Percentiles rank a stretch among this genome's conserved stretches.
Conservation (phyloP, 164 flowering plant genomes). For the Malania oleifera region DNA sequence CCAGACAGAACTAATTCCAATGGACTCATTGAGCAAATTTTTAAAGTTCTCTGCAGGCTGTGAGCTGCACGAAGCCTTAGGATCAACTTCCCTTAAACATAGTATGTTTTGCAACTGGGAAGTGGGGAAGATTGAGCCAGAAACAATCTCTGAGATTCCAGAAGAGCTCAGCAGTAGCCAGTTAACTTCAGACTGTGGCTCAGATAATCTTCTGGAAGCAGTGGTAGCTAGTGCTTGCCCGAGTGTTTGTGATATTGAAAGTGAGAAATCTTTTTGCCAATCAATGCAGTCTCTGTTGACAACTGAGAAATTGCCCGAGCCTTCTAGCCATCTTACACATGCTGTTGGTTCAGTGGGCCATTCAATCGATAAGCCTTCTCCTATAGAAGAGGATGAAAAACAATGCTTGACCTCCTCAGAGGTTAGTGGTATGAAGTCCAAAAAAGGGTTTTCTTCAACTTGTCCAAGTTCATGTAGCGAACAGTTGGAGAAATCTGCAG, state of each 20-base stretch:
- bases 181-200: slow-evolving; percentile 24
- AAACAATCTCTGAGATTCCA: slow-evolving; percentile 24
- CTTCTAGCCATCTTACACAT: slow-evolving; percentile 24
- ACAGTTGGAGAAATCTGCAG: slow-evolving; percentile 36
- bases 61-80: slow-evolving; percentile 73
- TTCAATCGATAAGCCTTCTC: slow-evolving; percentile 28
- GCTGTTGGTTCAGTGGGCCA: slow-evolving; percentile 26
- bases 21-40: slow-evolving; percentile 21
- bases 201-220: slow-evolving; percentile 64
- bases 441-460: slow-evolving; percentile 41
- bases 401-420: slow-evolving; percentile 36
- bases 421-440: slow-evolving; percentile 27
- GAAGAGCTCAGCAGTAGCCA: slow-evolving; percentile 33
- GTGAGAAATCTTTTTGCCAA: slow-evolving; percentile 32
- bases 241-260: slow-evolving; percentile 25
- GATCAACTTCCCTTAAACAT: slow-evolving; percentile 43
- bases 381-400: slow-evolving; percentile 24
- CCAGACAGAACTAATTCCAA: slow-evolving; percentile 15
- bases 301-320: slow-evolving; percentile 33
- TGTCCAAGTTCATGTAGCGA: slow-evolving; percentile 49
- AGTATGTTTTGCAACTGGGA: slow-evolving; percentile 23
- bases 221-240: slow-evolving; percentile 44
- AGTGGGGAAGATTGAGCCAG: slow-evolving; percentile 23
- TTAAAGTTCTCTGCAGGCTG: slow-evolving; percentile 46
- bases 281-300: slow-evolving; percentile 43